Percentiles rank a stretch among this genome's conserved stretches.
These are phyloP conservation scores for Scedosporium apiospermum DNA, from an alignment of 2,329 filamentous ascomycete species.

Conservation along the genomic window DNA sequence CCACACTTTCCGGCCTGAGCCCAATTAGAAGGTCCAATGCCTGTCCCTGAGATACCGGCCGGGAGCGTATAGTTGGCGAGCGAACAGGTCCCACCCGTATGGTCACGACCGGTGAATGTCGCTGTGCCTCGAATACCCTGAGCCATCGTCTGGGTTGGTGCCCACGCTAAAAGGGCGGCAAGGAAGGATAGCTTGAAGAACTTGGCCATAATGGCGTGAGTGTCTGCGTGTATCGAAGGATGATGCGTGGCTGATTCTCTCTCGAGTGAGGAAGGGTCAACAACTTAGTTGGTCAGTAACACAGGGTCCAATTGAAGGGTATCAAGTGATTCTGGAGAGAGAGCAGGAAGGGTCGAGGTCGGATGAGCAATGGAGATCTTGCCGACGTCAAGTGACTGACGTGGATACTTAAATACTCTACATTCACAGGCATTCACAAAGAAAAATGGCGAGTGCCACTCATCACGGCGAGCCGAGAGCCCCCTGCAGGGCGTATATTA, in stretches of 20 bases:
- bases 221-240: neutral
- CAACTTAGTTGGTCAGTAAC: neutral
- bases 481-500: neutral
- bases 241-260: neutral
- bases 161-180: neutral
- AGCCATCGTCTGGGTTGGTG: neutral
- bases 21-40: conserved; percentile 12
- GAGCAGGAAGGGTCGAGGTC: neutral
- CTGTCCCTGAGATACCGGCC: conserved; percentile 8
- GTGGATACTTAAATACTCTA: neutral
- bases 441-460: neutral
- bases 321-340: neutral
- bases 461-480: neutral
- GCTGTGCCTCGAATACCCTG: conserved; percentile 7
- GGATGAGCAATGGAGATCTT: neutral
- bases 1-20: conserved; percentile 9
- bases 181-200: neutral
- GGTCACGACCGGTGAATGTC: conserved; percentile 7
- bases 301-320: neutral
- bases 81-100: conserved; percentile 10
- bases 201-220: neutral
- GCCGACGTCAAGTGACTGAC: neutral
- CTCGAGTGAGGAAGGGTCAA: neutral
- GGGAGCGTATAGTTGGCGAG: conserved; percentile 11
- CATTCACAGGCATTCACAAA: neutral